Evolutionary conservation across 805 yeast genomes (phyloP).

Genomic region (Yarrowia sp.): DNA sequence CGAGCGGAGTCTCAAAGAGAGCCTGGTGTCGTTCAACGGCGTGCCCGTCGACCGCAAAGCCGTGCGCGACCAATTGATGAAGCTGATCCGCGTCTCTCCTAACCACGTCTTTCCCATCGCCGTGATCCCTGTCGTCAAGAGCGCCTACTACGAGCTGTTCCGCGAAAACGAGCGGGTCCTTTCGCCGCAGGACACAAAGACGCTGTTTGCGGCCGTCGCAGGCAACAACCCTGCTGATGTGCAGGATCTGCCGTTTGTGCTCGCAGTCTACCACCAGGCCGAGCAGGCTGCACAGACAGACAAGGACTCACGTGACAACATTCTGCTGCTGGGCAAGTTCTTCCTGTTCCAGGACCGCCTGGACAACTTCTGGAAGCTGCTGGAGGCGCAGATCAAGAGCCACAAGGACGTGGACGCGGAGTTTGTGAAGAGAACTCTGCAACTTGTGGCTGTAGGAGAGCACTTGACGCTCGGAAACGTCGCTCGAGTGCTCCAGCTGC

Average conservation of each 20-base stretch:
- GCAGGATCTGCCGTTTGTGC: slow-evolving; percentile 6
- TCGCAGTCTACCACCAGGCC: slow-evolving; percentile 24
- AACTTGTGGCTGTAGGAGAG: not conserved
- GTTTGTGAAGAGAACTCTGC: slow-evolving; percentile 20
- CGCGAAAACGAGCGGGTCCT: not conserved
- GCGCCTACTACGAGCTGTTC: slow-evolving; percentile 25
- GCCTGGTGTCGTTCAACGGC: slow-evolving; percentile 1
- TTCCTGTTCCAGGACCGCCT: slow-evolving; percentile 14
- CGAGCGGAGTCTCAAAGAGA: slow-evolving; percentile 14
- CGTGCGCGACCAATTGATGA: slow-evolving; percentile 1
- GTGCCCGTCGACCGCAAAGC: slow-evolving; percentile 5
- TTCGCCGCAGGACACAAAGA: not conserved
- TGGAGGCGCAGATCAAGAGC: slow-evolving; percentile 24
- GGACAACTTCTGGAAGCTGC: slow-evolving; percentile 24
- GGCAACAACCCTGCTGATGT: slow-evolving; percentile 16
- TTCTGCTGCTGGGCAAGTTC: slow-evolving; percentile 20
- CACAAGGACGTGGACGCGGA: slow-evolving; percentile 26
- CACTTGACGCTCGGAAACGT: slow-evolving; percentile 15
- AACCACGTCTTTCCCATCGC: not conserved
- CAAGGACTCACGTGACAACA: slow-evolving; percentile 1
- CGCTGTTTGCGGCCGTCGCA: slow-evolving; percentile 15
- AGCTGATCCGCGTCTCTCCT: not conserved
- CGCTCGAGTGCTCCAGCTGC: not conserved
- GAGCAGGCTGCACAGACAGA: slow-evolving; percentile 10
- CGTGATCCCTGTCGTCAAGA: slow-evolving; percentile 5